These are phyloP conservation scores for Hyaloperonospora brassicae DNA, from an alignment of 352 stramenopile species.

Conservation along the genomic window DNA sequence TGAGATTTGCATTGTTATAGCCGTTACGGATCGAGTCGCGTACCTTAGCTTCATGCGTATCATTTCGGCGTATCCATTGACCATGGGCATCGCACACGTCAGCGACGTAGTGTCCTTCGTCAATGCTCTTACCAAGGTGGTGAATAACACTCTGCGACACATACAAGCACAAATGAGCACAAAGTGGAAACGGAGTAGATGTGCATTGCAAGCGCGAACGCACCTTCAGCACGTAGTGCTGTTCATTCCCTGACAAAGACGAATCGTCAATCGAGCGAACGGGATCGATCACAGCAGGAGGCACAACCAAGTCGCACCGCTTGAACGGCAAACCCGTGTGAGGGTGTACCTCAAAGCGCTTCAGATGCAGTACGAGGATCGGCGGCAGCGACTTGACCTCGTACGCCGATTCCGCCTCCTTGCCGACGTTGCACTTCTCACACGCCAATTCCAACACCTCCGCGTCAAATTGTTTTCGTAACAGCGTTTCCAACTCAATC, in stretches of 20 bases:
- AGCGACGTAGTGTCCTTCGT: slow-evolving; percentile 80
- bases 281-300: slow-evolving; percentile 39
- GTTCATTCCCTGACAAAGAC: slow-evolving; percentile 15
- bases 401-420: slow-evolving; percentile 52
- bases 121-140: slow-evolving; percentile 67
- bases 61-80: slow-evolving; percentile 71
- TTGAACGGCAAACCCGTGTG: slow-evolving; percentile 63
- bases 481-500: slow-evolving; percentile 49
- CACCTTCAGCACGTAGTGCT: slow-evolving; percentile 48
- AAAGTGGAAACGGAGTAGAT: slow-evolving; percentile 1
- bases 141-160: slow-evolving; percentile 70
- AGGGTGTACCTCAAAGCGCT: slow-evolving; percentile 79
- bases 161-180: slow-evolving; percentile 12
- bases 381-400: slow-evolving; percentile 58
- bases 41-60: slow-evolving; percentile 75
- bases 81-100: slow-evolving; percentile 51
- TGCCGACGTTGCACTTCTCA: slow-evolving; percentile 73
- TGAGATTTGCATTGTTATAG: neutral
- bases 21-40: slow-evolving; percentile 6
- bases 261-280: slow-evolving; percentile 32
- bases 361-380: slow-evolving; percentile 74
- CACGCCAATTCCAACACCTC: slow-evolving; percentile 74
- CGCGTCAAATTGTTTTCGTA: slow-evolving; percentile 72
- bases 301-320: slow-evolving; percentile 66
- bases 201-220: slow-evolving; percentile 2